Evolutionary conservation across 805 yeast species (phyloP).

Genomic region (Brettanomyces custersianus): DNA sequence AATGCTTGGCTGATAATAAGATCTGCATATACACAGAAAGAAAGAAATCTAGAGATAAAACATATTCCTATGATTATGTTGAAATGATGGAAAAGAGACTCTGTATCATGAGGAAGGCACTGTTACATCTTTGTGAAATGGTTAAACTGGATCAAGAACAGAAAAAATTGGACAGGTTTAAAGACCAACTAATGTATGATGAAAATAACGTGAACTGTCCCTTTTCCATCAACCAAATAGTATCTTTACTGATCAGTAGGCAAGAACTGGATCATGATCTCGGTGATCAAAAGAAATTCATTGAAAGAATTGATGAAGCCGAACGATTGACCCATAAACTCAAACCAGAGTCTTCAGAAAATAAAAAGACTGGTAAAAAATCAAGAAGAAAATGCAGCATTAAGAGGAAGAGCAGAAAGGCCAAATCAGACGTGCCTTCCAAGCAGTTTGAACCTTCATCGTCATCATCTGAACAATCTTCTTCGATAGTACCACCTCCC

Average conservation of each 20-base stretch:
- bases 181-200: neutral
- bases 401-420: neutral
- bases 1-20: conserved; percentile 47
- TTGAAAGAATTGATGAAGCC: conserved; percentile 1
- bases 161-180: conserved; percentile 4
- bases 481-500: neutral
- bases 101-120: conserved; percentile 40
- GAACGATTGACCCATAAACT: neutral
- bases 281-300: conserved; percentile 2
- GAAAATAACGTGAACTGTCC: neutral
- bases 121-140: conserved; percentile 32
- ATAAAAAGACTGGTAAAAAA: neutral
- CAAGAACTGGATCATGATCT: conserved; percentile 6
- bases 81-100: conserved; percentile 53
- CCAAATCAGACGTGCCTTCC: neutral
- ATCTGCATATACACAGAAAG: conserved; percentile 52
- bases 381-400: neutral
- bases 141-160: conserved; percentile 11
- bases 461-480: neutral
- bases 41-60: conserved; percentile 43
- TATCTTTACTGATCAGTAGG: conserved; percentile 3
- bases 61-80: conserved; percentile 51
- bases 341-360: no score
- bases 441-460: neutral
- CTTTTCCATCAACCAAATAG: conserved; percentile 3